phyloP scores from a whole-genome alignment of 164 flowering plant genomes.

The Hamamelis virginiana region DNA sequence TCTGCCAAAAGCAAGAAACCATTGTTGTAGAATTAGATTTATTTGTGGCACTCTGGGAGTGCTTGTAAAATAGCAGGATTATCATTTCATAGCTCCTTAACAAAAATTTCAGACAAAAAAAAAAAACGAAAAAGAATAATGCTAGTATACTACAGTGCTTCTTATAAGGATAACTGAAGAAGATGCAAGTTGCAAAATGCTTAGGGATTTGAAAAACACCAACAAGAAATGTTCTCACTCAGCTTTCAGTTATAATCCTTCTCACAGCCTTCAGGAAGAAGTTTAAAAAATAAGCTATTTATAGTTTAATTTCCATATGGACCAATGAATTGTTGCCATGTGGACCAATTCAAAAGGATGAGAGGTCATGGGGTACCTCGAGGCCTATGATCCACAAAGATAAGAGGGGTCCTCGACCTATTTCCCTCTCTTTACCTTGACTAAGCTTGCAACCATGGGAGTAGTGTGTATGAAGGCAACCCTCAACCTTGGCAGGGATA shows the following conservation, averaged over 20 bases:
- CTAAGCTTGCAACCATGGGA: no score
- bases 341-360: no score
- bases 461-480: no score
- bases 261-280: neutral
- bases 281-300: neutral
- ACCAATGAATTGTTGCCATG: no score
- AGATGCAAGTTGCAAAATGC: neutral
- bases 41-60: neutral
- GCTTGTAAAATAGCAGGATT: neutral
- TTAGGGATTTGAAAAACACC: neutral
- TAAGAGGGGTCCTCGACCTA: no score
- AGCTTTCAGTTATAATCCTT: neutral
- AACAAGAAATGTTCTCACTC: neutral
- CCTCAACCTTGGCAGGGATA: no score
- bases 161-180: neutral
- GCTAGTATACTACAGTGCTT: neutral
- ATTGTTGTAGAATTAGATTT: neutral
- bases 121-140: neutral
- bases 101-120: neutral
- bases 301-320: no score
- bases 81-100: slow-evolving; percentile 4
- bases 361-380: no score
- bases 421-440: no score
- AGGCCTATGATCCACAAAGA: no score
- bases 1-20: slow-evolving; percentile 44